Evolutionary conservation across 176 grass and related monocot species (phyloP), one percentile per base, ranked within the genome.

Genomic region (Lolium perenne): DNA sequence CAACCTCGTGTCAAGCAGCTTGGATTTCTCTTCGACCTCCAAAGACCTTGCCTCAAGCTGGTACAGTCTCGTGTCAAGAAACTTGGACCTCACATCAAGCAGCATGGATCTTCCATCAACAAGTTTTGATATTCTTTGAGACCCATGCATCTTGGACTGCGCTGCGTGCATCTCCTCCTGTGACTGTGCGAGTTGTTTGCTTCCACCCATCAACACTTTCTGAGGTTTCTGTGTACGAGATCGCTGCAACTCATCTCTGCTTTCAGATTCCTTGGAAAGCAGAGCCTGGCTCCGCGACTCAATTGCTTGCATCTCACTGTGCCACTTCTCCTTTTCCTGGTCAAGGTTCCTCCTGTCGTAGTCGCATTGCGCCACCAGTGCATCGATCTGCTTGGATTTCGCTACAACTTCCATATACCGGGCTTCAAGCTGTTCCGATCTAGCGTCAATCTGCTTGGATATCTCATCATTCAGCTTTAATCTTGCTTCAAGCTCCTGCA

Each of bases 231-330:
- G 20, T 1, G n/a, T 59, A 59, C 18, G 56, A 40, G 41, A 35
- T 40, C 66, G 35, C 38, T 35, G 69, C 40, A 46, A n/a, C 11
- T 71, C 69, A 47, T 22, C 40, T 45, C 21, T 47, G 69, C 10
- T 72, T 21, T 72, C 41, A 47, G 41, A 22, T 14, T 72, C 69
- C 86, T 89, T 87, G 38, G 87, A 60, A 16, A 90, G 45, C 11
- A 93, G 80, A 68, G 84, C 60, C 71, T 90, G 91, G 41, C 90
- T 93, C 22, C 57, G 69, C 20, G 69, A 76, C 66, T 90, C 87
- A 68, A 87, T 76, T 46, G 66, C 2, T 43, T 45, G 68, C 40
- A 47, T 45, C 41, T 23, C 41, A 23, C 23, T 20, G 41, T 49
- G 71, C 12, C 49, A 74, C 2, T 23, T 81, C 45, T 87, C 81